A percentile compares a stretch with the other conserved stretches of the same genome.
These are phyloP conservation scores for Spiraea crenata DNA, from an alignment of 331 rosid species.

Conservation along the genomic window DNA sequence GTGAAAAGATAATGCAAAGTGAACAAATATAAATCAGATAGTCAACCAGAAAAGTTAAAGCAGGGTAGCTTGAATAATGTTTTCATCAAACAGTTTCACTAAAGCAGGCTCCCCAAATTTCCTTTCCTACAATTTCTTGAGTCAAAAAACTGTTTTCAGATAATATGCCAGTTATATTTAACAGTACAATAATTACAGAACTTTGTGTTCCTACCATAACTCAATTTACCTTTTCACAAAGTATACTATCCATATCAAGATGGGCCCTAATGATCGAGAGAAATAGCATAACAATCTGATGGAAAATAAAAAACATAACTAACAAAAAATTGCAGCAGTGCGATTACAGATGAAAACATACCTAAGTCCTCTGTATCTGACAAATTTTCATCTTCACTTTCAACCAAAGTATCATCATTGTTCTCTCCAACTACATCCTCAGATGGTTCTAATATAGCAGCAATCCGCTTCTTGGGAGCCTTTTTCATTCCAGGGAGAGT, in stretches of 20 bases:
- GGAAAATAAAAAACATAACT: background rate
- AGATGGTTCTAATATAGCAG: slow-evolving; percentile 80
- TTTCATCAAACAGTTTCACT: background rate
- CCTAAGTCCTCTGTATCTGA: slow-evolving; percentile 69
- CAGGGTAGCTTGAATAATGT: background rate
- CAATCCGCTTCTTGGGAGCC: slow-evolving; percentile 83
- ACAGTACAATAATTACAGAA: background rate
- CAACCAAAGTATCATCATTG: slow-evolving; percentile 45
- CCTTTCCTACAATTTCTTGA: background rate
- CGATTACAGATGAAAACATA: slow-evolving; percentile 24
- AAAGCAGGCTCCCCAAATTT: background rate
- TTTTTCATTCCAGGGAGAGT: slow-evolving; percentile 74
- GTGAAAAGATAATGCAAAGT: background rate
- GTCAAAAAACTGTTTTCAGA: background rate
- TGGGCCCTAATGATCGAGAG: background rate
- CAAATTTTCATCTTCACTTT: slow-evolving; percentile 70
- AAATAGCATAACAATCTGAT: background rate
- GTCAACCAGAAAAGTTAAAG: background rate
- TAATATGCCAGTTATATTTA: background rate
- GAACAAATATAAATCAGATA: slow-evolving; percentile 6
- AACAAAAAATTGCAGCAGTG: background rate
- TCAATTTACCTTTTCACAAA: background rate
- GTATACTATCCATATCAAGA: background rate
- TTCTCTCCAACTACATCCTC: slow-evolving; percentile 52
- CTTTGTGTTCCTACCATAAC: background rate